These are phyloP conservation scores for Fusarium circinatum DNA, from an alignment of 2,329 filamentous ascomycete species.

Conservation along the genomic window DNA sequence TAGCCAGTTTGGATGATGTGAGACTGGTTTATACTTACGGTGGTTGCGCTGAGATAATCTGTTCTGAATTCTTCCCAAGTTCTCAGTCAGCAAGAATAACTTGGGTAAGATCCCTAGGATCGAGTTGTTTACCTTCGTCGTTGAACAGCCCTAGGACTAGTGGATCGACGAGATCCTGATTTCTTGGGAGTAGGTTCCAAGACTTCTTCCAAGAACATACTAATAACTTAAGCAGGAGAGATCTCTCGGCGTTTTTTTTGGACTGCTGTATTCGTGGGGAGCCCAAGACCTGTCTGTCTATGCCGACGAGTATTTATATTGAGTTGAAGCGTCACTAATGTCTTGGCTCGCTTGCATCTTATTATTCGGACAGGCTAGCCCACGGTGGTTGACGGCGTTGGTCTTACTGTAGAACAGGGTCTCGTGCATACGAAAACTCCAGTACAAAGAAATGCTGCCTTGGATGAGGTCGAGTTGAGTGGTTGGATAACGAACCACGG, in stretches of 20 bases:
- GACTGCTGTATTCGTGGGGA: background rate
- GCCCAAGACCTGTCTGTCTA: background rate
- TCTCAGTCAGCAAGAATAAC: background rate
- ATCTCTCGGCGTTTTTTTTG: background rate
- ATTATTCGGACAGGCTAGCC: background rate
- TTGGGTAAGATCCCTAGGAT: background rate
- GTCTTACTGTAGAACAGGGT: background rate
- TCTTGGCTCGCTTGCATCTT: background rate
- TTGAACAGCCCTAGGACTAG: background rate
- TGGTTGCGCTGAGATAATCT: background rate
- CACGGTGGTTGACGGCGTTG: background rate
- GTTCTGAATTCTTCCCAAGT: background rate
- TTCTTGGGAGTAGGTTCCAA: background rate
- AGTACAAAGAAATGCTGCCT: background rate
- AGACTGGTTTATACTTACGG: background rate
- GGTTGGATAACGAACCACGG: background rate
- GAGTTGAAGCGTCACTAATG: background rate
- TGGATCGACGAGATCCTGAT: background rate
- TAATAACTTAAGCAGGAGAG: background rate
- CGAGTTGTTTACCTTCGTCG: background rate
- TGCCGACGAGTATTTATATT: background rate
- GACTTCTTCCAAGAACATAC: background rate
- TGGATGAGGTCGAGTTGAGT: background rate
- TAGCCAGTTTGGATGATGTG: fast-evolving
- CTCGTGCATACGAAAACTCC: background rate